Percentiles rank a stretch among this genome's conserved stretches.
phyloP scores from a whole-genome alignment of 2,329 filamentous ascomycete genomes.

The Curvularia spicifera region DNA sequence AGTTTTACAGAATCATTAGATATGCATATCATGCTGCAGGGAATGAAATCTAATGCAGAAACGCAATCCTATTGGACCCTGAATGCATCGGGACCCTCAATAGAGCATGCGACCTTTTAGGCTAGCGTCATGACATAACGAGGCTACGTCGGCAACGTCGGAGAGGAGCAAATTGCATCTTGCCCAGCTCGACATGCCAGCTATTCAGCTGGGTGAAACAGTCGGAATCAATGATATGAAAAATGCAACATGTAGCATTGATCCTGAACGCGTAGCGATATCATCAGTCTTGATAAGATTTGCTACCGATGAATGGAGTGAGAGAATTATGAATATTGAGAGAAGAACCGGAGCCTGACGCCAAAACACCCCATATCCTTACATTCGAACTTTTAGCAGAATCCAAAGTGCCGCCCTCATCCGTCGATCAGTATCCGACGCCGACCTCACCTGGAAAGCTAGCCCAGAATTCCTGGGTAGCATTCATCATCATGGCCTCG shows the following conservation, averaged over 20 bases:
- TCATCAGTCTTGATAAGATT: neutral
- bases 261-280: neutral
- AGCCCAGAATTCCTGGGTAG: constrained; percentile 51
- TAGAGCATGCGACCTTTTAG: neutral
- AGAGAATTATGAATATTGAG: neutral
- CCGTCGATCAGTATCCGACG: constrained; percentile 29
- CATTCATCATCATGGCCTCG: constrained; percentile 48
- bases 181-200: too few relatives aligned
- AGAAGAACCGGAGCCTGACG: neutral
- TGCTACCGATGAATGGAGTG: neutral
- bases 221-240: neutral
- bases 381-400: neutral
- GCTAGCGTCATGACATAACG: neutral
- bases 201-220: neutral
- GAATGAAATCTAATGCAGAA: neutral
- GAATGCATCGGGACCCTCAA: neutral
- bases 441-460: constrained; percentile 50
- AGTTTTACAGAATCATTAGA: neutral
- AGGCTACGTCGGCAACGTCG: too few relatives aligned
- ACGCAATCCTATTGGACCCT: neutral
- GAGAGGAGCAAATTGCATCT: too few relatives aligned
- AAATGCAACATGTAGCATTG: neutral
- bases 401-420: neutral
- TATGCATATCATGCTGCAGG: neutral
- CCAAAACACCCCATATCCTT: neutral